Base-by-base conservation (phyloP, 495 filamentous ascomycete species). In the Penicillium crystallinum region DNA sequence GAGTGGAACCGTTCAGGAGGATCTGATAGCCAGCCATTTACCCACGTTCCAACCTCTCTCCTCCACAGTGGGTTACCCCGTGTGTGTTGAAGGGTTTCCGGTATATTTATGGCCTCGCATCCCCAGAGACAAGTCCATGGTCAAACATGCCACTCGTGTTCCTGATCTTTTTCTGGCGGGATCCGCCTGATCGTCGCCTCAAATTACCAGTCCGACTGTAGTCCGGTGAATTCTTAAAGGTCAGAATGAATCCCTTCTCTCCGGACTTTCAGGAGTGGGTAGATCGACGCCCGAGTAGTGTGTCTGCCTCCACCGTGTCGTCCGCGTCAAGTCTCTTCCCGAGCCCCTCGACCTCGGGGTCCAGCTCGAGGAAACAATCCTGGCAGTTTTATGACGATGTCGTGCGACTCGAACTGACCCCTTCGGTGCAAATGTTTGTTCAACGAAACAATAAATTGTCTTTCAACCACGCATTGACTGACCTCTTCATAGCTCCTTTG, bases 401-500 rank as follows among this genome's bases (percentile, higher is more conserved):
- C 3, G 58, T 68, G 19, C 66, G 72, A 10, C 50, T 76, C 0
- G 47, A 68, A 42, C 51, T 76, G 22, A 65, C 62, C 46, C 67
- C 69, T 4, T 58, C 61, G 14, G 69, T 76, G 58, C 73, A 72
- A 6, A 66, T 74, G 72, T 76, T 52, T 17, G 72, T 61, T 6
- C 9, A 18, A 14, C 14, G 10, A 10, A 11, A 27, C 3, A n/a
- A n/a, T n/a, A n/a, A n/a, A n/a, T n/a, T 18, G 18, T 21, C 18
- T 36, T 1, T 25, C 15, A n/a, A 21, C n/a, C n/a, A n/a, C n/a
- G 30, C 23, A 35, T 36, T 29, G 8, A 23, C 34, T 31, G 18
- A 23, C 19, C 11, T 36, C 27, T 40, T 5, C 19, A 14, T 33
- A 77, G 73, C 31, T 72, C 72, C 1, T 77, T 77, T 36, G 59